A percentile compares a stretch with the other conserved stretches of the same genome.
phyloP scores from a whole-genome alignment of 179 eudicot species.

The Silene vulgaris region DNA sequence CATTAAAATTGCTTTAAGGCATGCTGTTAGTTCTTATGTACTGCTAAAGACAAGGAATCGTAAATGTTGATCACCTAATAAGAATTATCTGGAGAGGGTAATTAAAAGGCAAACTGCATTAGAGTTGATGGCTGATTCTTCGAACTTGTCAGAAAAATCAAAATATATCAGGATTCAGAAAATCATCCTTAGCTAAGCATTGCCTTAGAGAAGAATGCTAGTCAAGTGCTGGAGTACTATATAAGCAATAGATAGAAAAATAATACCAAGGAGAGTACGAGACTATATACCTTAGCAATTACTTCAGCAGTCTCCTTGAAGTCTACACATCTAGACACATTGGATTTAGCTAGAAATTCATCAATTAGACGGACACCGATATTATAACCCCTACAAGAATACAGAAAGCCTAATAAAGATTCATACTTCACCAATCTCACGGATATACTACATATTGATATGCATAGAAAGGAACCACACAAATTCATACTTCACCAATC shows the following conservation, averaged over 20 bases:
- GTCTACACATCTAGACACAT: conserved; percentile 89
- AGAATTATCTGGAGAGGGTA: background rate
- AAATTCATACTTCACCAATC: too few species aligned
- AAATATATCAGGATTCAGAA: too few species aligned
- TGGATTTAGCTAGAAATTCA: conserved; percentile 93
- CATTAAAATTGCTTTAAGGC: background rate
- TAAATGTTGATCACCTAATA: too few species aligned
- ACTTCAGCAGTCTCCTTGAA: conserved; percentile 98
- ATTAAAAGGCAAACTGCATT: background rate
- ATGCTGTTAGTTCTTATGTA: background rate
- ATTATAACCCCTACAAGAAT: conserved; percentile 80
- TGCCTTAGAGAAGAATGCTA: too few species aligned
- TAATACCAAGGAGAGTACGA: too few species aligned
- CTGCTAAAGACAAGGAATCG: background rate
- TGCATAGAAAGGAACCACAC: too few species aligned
- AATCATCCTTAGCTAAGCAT: too few species aligned
- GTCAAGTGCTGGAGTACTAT: background rate
- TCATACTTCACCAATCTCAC: conserved; percentile 7
- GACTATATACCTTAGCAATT: conserved; percentile 68
- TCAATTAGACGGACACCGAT: conserved; percentile 87
- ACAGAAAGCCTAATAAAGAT: conserved; percentile 6
- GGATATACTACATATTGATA: too few species aligned
- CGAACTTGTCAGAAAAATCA: too few species aligned
- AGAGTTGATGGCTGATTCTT: too few species aligned
- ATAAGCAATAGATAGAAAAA: background rate